A percentile compares a stretch with the other conserved stretches of the same genome.
Evolutionary conservation across 75 land plant genomes (phyloP).

Genomic region (Ceratopteris richardii): DNA sequence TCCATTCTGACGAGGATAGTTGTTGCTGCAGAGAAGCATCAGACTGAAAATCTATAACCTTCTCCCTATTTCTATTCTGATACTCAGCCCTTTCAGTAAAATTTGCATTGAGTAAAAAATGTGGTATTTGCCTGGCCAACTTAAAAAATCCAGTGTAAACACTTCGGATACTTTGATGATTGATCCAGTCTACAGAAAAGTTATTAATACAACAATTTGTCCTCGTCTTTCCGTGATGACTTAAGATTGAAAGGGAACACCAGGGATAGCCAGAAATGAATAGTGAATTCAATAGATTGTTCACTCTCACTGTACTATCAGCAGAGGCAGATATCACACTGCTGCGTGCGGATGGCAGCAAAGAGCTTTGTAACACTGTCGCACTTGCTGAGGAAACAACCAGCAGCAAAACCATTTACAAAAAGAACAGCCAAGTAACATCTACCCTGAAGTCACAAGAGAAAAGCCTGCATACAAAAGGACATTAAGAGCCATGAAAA

Average conservation of each 20-base stretch:
- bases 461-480: too few relatives aligned
- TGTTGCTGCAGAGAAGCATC: neutral
- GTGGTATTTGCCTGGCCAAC: neutral
- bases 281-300: too few relatives aligned
- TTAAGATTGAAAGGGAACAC: too few relatives aligned
- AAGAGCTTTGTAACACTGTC: neutral
- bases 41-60: neutral
- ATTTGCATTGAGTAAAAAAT: too few relatives aligned
- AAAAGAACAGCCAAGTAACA: neutral
- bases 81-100: neutral
- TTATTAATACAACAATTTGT: too few relatives aligned
- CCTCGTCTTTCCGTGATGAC: too few relatives aligned
- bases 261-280: too few relatives aligned
- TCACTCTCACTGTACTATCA: neutral
- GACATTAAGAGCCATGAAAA: too few relatives aligned
- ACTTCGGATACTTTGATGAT: too few relatives aligned
- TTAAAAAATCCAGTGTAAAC: neutral
- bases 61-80: neutral
- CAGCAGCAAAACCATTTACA: constrained; percentile 1
- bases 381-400: constrained; percentile 5
- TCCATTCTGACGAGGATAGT: neutral
- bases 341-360: neutral
- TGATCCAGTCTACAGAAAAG: too few relatives aligned
- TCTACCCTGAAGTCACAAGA: too few relatives aligned
- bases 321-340: neutral